A percentile compares a stretch with the other conserved stretches of the same genome.
phyloP scores from a whole-genome alignment of 352 stramenopile species.

The Thraustotheca clavata region DNA sequence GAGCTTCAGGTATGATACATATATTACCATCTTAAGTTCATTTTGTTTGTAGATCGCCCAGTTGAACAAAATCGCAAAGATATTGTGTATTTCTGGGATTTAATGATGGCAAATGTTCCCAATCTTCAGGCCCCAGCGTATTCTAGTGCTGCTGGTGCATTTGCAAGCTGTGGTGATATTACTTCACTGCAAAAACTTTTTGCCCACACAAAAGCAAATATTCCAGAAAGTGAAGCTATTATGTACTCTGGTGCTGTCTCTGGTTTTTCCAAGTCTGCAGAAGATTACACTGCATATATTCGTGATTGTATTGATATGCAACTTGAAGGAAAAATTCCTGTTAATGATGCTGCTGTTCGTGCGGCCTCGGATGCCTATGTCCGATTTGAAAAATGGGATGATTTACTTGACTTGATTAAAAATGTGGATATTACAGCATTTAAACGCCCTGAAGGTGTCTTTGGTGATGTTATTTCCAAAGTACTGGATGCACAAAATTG shows the following conservation, averaged over 20 bases:
- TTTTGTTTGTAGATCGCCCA: background rate
- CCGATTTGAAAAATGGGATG: conserved; percentile 48
- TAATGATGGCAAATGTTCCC: conserved; percentile 59
- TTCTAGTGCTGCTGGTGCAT: conserved; percentile 71
- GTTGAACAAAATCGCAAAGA: conserved; percentile 46
- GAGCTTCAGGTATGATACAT: conserved; percentile 5
- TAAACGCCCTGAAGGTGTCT: conserved; percentile 46
- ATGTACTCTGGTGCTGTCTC: conserved; percentile 76
- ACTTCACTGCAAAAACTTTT: conserved; percentile 57
- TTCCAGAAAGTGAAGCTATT: conserved; percentile 31
- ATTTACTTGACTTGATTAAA: conserved; percentile 38
- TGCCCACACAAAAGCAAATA: conserved; percentile 35
- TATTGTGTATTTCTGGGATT: conserved; percentile 62
- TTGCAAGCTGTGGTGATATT: conserved; percentile 65
- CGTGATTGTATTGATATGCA: conserved; percentile 49
- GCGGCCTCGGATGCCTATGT: conserved; percentile 64
- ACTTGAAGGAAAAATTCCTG: conserved; percentile 33
- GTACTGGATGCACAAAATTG: conserved; percentile 52
- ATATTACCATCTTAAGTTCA: background rate
- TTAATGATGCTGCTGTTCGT: conserved; percentile 70
- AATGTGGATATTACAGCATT: conserved; percentile 42
- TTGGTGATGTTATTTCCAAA: conserved; percentile 73
- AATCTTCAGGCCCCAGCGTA: conserved; percentile 63
- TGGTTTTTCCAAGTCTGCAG: conserved; percentile 62
- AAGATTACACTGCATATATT: conserved; percentile 61